Evolutionary conservation across 352 stramenopile species (phyloP), one percentile per base, ranked within the genome.

Genomic region (Phytopythium delawarense): DNA sequence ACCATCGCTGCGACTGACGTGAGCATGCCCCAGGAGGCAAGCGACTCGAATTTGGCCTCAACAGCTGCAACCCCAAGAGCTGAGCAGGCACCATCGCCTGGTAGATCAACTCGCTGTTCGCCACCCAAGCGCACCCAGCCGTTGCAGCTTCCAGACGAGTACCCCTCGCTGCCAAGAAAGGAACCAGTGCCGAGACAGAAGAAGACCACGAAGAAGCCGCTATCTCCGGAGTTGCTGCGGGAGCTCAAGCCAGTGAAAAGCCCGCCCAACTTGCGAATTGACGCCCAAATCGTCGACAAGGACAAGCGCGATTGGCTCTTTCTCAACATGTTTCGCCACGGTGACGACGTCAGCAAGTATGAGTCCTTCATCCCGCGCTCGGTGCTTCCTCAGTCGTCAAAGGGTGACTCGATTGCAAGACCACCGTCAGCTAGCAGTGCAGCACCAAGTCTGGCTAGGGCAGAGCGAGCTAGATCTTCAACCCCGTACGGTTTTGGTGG

Each of bases 261-360:
- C 28, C 79, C 81, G 2, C 63, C 69, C 15, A 78, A 83, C 20
- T 56, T 89, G 18, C 75, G 69, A 12, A 79, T 91, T 48, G 64
- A 87, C 9, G 53, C 86, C 2, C 66, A 63, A 7, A 77, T 71
- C 25, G 69, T 87, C 57, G 78, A 88, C 58, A 87, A 88, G 57
- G 64, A 73, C n/a, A 90, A 89, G 45, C 75, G 83, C 32, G 78
- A 90, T 52, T 92, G 84, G 84, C 65, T 92, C 21, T 75, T 91
- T 20, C 70, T 83, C 49, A 92, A 92, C 52, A 91, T 92, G 84
- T 91, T 92, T 65, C 79, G 81, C 2, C 76, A 89, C 45, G 79
- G 79, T 15, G 75, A 91, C 35, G 69, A 86, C 28, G 62, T 83
- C 18, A 75, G 66, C 67, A 85, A 92, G 60, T 92, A 89, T 61